These are phyloP conservation scores for Podila verticillata DNA, from an alignment of 192 early-diverging fungal species.

Conservation along the genomic window DNA sequence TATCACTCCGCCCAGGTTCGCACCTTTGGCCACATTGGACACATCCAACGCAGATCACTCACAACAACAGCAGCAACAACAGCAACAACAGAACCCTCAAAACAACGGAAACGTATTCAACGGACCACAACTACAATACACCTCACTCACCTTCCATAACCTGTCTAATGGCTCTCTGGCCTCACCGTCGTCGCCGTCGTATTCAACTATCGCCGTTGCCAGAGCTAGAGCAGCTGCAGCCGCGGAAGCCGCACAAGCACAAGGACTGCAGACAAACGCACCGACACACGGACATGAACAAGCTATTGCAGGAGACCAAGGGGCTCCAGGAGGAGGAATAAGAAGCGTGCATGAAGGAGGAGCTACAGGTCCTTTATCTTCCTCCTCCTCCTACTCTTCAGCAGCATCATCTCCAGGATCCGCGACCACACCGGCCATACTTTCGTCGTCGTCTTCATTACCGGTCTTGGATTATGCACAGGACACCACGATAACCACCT, in stretches of 20 bases:
- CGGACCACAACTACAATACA: conserved; percentile 1
- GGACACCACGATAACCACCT: not conserved
- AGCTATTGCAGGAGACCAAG: conserved; percentile 2
- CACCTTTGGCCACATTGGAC: not conserved
- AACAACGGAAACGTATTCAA: not conserved
- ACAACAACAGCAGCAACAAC: not conserved
- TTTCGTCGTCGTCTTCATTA: conserved; percentile 16
- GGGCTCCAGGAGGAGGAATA: not conserved
- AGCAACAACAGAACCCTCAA: conserved; percentile 5
- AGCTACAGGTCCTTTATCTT: conserved; percentile 9
- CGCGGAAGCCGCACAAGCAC: not conserved
- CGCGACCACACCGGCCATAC: not conserved
- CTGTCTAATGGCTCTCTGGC: conserved; percentile 32
- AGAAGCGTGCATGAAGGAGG: conserved; percentile 8
- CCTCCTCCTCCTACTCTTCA: not conserved
- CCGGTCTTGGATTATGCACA: no score
- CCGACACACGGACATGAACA: not conserved
- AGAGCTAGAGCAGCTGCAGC: conserved; percentile 34
- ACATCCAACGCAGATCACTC: not conserved
- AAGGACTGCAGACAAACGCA: not conserved
- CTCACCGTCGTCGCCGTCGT: conserved; percentile 46
- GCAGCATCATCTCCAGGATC: not conserved
- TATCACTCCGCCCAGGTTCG: conserved; percentile 32
- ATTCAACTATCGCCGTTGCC: conserved; percentile 49
- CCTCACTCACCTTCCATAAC: conserved; percentile 17